Conservation (phyloP, 2,329 filamentous ascomycete species). For the Aspergillus fructus region DNA sequence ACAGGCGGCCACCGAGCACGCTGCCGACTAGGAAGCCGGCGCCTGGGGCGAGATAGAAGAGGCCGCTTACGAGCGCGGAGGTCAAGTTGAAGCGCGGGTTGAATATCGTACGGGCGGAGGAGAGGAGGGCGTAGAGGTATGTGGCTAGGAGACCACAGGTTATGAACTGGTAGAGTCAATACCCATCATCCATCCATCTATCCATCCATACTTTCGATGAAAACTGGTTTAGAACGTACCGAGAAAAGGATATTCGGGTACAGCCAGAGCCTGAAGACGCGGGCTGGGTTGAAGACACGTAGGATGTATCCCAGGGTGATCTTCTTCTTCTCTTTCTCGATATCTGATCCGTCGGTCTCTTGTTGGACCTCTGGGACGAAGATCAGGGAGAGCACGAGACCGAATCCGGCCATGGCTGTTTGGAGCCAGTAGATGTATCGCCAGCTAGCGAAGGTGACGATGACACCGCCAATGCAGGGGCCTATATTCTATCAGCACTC, state of each 20-base stretch:
- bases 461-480: conserved; percentile 69
- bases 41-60: conserved; percentile 74
- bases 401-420: conserved; percentile 63
- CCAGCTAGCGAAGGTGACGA: conserved; percentile 74
- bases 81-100: conserved; percentile 71
- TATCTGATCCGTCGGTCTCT: conserved; percentile 51
- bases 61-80: conserved; percentile 63
- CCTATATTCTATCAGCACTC: conserved; percentile 17
- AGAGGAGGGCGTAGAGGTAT: conserved; percentile 70
- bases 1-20: conserved; percentile 67
- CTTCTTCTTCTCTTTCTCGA: conserved; percentile 20
- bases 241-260: conserved; percentile 68
- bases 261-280: conserved; percentile 59
- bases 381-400: conserved; percentile 60
- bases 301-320: conserved; percentile 38
- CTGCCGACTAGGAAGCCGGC: conserved; percentile 68
- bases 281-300: conserved; percentile 60
- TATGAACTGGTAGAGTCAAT: conserved; percentile 25
- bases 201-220: background rate
- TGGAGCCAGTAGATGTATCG: conserved; percentile 78
- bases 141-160: conserved; percentile 57
- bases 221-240: conserved; percentile 37
- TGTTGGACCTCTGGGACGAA: conserved; percentile 65
- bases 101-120: conserved; percentile 69
- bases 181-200: background rate